Evolutionary conservation across 352 stramenopile species (phyloP).

Genomic region (Phytophthora sansomeana): DNA sequence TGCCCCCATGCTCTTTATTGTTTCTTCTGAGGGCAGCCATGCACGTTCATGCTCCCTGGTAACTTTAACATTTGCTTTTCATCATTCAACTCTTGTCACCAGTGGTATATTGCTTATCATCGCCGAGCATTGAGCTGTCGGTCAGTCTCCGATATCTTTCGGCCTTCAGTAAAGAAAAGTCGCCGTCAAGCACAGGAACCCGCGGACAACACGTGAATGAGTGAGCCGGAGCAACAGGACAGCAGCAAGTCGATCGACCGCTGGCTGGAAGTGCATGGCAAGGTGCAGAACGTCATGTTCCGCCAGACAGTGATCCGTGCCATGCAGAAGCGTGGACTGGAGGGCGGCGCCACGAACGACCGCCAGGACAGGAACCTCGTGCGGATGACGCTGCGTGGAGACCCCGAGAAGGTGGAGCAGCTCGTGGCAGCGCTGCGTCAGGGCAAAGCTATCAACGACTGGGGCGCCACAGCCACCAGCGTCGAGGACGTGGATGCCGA

Average conservation of each 20-base stretch:
- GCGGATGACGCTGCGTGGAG: slow-evolving; percentile 63
- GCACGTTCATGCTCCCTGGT: slow-evolving; percentile 22
- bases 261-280: slow-evolving; percentile 72
- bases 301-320: slow-evolving; percentile 81
- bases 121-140: background rate
- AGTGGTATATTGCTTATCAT: too few relatives aligned
- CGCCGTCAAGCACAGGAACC: background rate
- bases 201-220: slow-evolving; percentile 1
- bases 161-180: slow-evolving; percentile 21
- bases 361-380: slow-evolving; percentile 62
- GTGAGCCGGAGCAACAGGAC: slow-evolving; percentile 9
- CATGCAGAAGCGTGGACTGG: slow-evolving; percentile 71
- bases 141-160: slow-evolving; percentile 6
- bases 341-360: slow-evolving; percentile 76
- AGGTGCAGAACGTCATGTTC: slow-evolving; percentile 88
- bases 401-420: slow-evolving; percentile 47
- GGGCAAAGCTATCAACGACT: slow-evolving; percentile 69
- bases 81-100: background rate
- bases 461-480: slow-evolving; percentile 55
- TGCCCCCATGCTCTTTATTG: slow-evolving; percentile 32
- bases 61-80: slow-evolving; percentile 46
- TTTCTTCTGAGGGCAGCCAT: slow-evolving; percentile 20
- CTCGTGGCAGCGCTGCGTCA: slow-evolving; percentile 57
- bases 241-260: slow-evolving; percentile 37
- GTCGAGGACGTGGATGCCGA: slow-evolving; percentile 56